phyloP scores from a whole-genome alignment of 495 filamentous ascomycete genomes.

The Aspergillus hancockii region DNA sequence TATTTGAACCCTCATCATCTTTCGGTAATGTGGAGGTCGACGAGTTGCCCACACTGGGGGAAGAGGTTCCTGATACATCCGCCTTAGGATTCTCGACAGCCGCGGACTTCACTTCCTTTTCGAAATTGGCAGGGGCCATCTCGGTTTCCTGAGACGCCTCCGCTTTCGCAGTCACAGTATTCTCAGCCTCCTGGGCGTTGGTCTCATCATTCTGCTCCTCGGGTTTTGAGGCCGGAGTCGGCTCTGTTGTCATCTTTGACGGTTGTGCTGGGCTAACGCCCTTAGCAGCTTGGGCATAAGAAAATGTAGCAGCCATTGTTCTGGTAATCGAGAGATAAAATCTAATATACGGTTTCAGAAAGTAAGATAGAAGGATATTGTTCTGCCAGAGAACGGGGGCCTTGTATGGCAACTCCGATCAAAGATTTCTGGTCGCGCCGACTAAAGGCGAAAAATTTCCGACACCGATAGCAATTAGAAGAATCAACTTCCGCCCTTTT shows the following conservation, averaged over 20 bases:
- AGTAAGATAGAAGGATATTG: slow-evolving; percentile 17
- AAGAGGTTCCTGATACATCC: slow-evolving; percentile 59
- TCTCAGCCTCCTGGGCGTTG: slow-evolving; percentile 18
- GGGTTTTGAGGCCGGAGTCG: slow-evolving; percentile 29
- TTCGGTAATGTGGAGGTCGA: slow-evolving; percentile 63
- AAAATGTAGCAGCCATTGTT: slow-evolving; percentile 60
- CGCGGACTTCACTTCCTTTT: slow-evolving; percentile 37
- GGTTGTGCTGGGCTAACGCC: slow-evolving; percentile 55
- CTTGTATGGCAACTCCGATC: slow-evolving; percentile 27
- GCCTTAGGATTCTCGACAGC: slow-evolving; percentile 33
- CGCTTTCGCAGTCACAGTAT: slow-evolving; percentile 24
- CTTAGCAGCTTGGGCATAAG: slow-evolving; percentile 94
- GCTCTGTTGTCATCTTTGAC: slow-evolving; percentile 38
- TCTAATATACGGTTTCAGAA: slow-evolving; percentile 22
- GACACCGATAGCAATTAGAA: slow-evolving; percentile 31
- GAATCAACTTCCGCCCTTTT: slow-evolving; percentile 31
- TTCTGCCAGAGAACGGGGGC: slow-evolving; percentile 34
- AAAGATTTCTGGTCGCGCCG: slow-evolving; percentile 25
- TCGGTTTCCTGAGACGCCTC: slow-evolving; percentile 33
- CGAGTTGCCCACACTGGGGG: slow-evolving; percentile 66
- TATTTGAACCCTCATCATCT: slow-evolving; percentile 68
- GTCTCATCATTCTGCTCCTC: slow-evolving; percentile 29
- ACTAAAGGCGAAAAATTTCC: slow-evolving; percentile 29
- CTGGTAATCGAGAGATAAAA: slow-evolving; percentile 8
- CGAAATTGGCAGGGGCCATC: slow-evolving; percentile 24